phyloP scores from a whole-genome alignment of 441 rosid genomes.

The Erodium chrysanthum region DNA sequence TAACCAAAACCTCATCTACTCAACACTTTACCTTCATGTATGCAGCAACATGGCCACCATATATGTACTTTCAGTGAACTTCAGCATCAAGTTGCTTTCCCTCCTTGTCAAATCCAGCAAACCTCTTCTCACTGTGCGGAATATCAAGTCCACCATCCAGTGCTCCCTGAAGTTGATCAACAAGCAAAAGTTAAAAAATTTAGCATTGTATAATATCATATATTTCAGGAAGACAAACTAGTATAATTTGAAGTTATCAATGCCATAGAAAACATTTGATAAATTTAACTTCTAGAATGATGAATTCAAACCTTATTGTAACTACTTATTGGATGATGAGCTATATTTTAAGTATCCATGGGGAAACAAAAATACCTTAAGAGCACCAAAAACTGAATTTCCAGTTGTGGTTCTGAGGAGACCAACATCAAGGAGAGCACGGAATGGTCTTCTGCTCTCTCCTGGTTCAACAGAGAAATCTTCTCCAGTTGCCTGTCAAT shows the following conservation, averaged over 20 bases:
- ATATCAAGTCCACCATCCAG: conserved; percentile 87
- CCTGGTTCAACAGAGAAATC: conserved; percentile 10
- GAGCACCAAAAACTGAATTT: conserved; percentile 20
- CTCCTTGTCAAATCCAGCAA: conserved; percentile 74
- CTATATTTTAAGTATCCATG: too few relatives aligned
- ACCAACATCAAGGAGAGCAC: conserved; percentile 24
- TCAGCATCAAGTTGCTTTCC: conserved; percentile 69
- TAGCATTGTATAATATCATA: not conserved
- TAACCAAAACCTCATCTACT: not conserved
- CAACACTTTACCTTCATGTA: conserved; percentile 51
- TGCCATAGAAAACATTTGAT: too few relatives aligned
- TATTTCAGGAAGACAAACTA: not conserved
- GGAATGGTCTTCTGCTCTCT: conserved; percentile 18
- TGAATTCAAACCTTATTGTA: too few relatives aligned
- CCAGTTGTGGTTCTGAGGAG: conserved; percentile 21
- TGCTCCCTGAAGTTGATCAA: conserved; percentile 47
- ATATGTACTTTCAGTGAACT: conserved; percentile 65
- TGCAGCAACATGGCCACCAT: conserved; percentile 71
- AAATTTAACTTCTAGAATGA: too few relatives aligned
- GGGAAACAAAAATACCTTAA: conserved; percentile 5
- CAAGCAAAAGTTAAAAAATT: not conserved
- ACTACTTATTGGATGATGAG: too few relatives aligned
- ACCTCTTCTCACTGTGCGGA: conserved; percentile 90
- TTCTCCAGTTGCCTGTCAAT: conserved; percentile 4
- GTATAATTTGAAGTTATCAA: too few relatives aligned